Base-by-base conservation (phyloP, 2,329 filamentous ascomycete species). In the Fusarium redolens region DNA sequence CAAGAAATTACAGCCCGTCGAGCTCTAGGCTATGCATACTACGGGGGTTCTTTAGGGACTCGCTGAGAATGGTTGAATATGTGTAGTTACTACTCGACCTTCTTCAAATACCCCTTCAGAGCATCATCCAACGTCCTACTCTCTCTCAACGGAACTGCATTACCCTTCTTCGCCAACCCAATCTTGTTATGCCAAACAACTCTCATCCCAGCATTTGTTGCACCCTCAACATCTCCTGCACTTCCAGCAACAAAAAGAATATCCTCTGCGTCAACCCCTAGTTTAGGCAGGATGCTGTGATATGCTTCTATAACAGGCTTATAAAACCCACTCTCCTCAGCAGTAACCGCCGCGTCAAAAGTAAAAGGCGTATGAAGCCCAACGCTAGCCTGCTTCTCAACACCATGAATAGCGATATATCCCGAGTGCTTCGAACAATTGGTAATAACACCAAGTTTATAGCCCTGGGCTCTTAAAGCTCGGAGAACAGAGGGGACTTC, bases 311-410 rank as follows among this genome's bases (percentile, higher is more conserved):
- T 63, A 4, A 75, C 71, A 4, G 82, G 83, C 60, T 84, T 83
- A 58, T 84, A 84, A 59, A 79, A 83, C 4, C 82, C 81, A 18
- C 76, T 80, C 61, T 84, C 81, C 58, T 84, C 82, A 1, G 82
- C 83, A 2, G 82, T 83, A 7, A 83, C 58, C 7, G 79, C 75
- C 4, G 75, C 73, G 40, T 83, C 79, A 31, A 83, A 83, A 3
- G 51, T 56, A n/a, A 74, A 69, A 1, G 60, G 65, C 4, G 54
- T n/a, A 12, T 51, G 40, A 68, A 47, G 67, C 10, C 69, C 62
- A 37, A 37, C 65, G 41, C 61, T 65, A 12, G 56, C 48, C 4
- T 55, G 48, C 8, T 31, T 37, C 48, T 74, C 71, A 2, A 58
- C 59, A 4, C 41, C 30, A 5, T 20, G 45, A 4, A 73, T 71